phyloP scores from a whole-genome alignment of 2,329 filamentous ascomycete species.

The Cladophialophora chaetospira region DNA sequence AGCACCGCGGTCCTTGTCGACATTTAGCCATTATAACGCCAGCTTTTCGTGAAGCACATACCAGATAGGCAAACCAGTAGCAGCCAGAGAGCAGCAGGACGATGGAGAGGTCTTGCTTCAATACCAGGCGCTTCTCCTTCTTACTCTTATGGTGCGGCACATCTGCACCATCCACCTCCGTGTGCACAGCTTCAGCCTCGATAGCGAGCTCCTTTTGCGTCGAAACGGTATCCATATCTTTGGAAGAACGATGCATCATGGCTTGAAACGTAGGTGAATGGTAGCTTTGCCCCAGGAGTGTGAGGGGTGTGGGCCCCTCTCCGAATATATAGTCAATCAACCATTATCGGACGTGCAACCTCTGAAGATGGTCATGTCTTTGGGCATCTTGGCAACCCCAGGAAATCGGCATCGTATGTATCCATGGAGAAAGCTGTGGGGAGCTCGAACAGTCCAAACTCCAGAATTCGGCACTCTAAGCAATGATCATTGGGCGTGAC shows the following conservation, averaged over 20 bases:
- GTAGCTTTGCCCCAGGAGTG: background rate
- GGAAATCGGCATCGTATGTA: background rate
- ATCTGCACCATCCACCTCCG: background rate
- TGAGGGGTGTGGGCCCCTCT: background rate
- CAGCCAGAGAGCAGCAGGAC: slow-evolving; percentile 5
- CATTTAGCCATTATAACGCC: background rate
- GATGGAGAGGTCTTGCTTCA: slow-evolving; percentile 6
- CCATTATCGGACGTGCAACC: background rate
- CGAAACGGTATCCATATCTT: background rate
- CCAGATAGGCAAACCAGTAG: slow-evolving; percentile 13
- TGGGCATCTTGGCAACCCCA: background rate
- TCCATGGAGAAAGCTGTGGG: background rate
- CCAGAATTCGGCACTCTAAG: background rate
- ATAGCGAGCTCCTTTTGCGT: background rate
- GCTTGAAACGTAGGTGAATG: background rate
- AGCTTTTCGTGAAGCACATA: background rate
- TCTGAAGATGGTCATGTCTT: background rate
- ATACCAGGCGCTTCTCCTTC: slow-evolving; percentile 2
- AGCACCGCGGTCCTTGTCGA: slow-evolving; percentile 9
- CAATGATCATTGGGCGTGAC: background rate
- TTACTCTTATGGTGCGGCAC: slow-evolving; percentile 1
- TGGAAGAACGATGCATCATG: background rate
- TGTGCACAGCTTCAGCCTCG: background rate
- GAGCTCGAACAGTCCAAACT: background rate
- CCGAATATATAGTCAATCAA: background rate